Conservation (phyloP, 805 yeast species). For the Blastobotrys robertii region DNA sequence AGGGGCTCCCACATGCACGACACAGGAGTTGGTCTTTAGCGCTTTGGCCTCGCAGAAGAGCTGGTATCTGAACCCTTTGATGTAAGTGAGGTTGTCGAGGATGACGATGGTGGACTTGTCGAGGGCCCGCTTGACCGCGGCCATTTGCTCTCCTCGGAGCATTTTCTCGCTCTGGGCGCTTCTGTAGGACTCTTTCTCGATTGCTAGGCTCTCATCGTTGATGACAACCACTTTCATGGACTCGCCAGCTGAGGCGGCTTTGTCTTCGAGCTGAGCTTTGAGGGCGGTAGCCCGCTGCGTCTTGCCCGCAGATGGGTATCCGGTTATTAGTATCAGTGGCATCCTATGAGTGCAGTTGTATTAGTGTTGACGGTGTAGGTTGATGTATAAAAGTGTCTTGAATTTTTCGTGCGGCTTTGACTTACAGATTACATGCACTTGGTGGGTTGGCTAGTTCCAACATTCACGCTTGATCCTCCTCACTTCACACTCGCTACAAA, state of each 20-base stretch:
- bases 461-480: constrained; percentile 13
- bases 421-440: no score
- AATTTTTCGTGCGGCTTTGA: not conserved
- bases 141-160: constrained; percentile 73
- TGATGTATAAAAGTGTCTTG: not conserved
- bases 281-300: constrained; percentile 60
- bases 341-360: constrained; percentile 29
- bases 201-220: constrained; percentile 69
- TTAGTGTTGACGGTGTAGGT: not conserved
- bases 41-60: constrained; percentile 89
- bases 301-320: constrained; percentile 81
- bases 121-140: constrained; percentile 79
- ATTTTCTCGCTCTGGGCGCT: constrained; percentile 63
- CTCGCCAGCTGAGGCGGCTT: constrained; percentile 20
- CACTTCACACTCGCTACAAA: constrained; percentile 22
- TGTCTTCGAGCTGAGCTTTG: constrained; percentile 36
- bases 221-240: constrained; percentile 56
- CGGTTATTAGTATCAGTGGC: constrained; percentile 82
- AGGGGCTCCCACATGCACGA: constrained; percentile 70
- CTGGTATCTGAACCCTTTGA: constrained; percentile 93
- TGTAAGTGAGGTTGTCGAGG: constrained; percentile 77
- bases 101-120: constrained; percentile 64
- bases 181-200: constrained; percentile 53
- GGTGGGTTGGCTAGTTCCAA: constrained; percentile 9
- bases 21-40: constrained; percentile 68